Percentiles rank a stretch among this genome's conserved stretches.
phyloP scores from a whole-genome alignment of 768 basidiomycete genomes.

The Rubroboletus pulcherrimus region DNA sequence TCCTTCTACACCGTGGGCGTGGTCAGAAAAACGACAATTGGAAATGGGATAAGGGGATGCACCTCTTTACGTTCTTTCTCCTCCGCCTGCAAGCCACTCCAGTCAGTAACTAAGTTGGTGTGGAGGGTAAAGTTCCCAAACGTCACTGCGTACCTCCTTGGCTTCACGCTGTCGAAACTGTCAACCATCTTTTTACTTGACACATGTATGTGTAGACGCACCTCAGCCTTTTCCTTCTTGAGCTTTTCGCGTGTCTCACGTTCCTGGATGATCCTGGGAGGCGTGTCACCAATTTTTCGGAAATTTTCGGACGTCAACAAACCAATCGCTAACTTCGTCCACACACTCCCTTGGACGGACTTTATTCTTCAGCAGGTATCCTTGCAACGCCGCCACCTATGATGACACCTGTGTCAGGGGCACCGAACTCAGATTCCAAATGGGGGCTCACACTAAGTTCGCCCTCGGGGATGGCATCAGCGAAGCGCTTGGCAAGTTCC shows the following conservation, averaged over 20 bases:
- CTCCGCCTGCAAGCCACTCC: conserved; percentile 40
- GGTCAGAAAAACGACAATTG: conserved; percentile 8
- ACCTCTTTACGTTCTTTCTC: conserved; percentile 65
- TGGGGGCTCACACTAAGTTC: conserved; percentile 70
- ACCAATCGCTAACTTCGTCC: conserved; percentile 75
- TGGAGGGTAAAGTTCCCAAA: background rate
- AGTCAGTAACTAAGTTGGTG: background rate
- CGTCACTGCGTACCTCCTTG: conserved; percentile 47
- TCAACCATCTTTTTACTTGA: background rate
- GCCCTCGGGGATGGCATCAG: conserved; percentile 78
- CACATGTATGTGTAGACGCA: conserved; percentile 17
- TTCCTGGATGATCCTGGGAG: conserved; percentile 59
- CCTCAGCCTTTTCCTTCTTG: conserved; percentile 73
- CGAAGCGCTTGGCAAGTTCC: conserved; percentile 77
- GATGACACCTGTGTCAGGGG: background rate
- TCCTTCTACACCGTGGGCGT: conserved; percentile 35
- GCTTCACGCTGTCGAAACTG: conserved; percentile 59
- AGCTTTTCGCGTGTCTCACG: conserved; percentile 81
- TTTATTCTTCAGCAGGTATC: conserved; percentile 86
- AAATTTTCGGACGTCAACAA: conserved; percentile 16
- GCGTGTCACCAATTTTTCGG: conserved; percentile 3
- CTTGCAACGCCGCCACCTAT: conserved; percentile 80
- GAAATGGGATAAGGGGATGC: background rate
- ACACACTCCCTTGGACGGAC: conserved; percentile 85
- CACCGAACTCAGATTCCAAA: background rate